phyloP scores from a whole-genome alignment of 495 filamentous ascomycete species.

The Neohortaea acidophila region DNA sequence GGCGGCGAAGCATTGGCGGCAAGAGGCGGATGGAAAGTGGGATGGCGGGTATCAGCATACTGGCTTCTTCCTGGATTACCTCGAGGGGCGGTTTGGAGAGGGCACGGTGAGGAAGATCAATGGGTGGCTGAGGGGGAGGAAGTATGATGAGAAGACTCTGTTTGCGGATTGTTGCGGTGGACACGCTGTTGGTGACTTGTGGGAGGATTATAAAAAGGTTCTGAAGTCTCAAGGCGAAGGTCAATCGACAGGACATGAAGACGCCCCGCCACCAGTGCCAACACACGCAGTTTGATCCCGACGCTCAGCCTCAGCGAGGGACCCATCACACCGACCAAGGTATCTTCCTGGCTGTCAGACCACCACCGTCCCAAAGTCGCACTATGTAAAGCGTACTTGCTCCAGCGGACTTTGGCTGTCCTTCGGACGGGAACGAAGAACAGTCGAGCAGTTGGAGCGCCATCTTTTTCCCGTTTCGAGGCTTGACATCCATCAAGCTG shows the following conservation, averaged over 20 bases:
- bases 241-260: neutral
- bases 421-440: too few relatives aligned
- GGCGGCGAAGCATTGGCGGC: constrained; percentile 73
- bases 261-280: neutral
- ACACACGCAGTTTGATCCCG: constrained; percentile 1
- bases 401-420: too few relatives aligned
- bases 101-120: constrained; percentile 65
- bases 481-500: too few relatives aligned
- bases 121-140: constrained; percentile 43
- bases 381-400: too few relatives aligned
- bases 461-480: too few relatives aligned
- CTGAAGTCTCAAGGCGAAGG: constrained; percentile 8
- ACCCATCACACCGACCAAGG: too few relatives aligned
- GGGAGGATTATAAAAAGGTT: constrained; percentile 49
- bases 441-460: too few relatives aligned
- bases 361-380: too few relatives aligned
- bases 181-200: constrained; percentile 47
- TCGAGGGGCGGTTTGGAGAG: constrained; percentile 46
- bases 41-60: constrained; percentile 88
- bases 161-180: constrained; percentile 34
- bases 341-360: too few relatives aligned
- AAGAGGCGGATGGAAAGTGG: constrained; percentile 48
- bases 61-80: constrained; percentile 74
- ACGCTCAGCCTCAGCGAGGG: too few relatives aligned
- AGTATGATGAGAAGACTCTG: constrained; percentile 44